phyloP scores from a whole-genome alignment of 345 rosid genomes.

The Citrus trifoliata region DNA sequence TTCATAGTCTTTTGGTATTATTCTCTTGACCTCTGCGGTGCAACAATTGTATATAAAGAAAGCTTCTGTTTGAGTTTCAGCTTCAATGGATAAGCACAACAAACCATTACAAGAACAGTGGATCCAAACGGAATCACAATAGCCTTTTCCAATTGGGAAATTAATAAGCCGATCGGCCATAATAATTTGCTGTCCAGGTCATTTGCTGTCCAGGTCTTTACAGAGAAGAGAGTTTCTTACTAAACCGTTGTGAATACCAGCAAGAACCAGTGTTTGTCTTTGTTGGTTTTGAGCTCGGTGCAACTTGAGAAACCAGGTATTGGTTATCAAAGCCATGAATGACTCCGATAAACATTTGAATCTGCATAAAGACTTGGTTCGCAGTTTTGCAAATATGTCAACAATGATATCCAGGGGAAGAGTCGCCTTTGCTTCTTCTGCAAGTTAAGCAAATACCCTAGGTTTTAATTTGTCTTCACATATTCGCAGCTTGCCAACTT shows the following conservation, averaged over 20 bases:
- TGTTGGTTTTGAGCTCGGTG: neutral
- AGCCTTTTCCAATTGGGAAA: neutral
- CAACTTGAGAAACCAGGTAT: neutral
- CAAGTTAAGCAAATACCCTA: too few relatives aligned
- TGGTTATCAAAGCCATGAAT: neutral
- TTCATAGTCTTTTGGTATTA: neutral
- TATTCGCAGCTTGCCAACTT: too few relatives aligned
- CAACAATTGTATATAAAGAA: neutral
- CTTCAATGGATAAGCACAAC: neutral
- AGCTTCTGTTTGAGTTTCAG: too few relatives aligned
- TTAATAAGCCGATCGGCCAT: neutral
- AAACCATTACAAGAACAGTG: neutral
- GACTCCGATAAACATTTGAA: neutral
- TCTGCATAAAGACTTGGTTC: neutral
- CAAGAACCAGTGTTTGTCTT: too few relatives aligned
- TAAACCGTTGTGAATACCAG: too few relatives aligned
- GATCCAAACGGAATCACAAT: neutral
- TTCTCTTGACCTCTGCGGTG: neutral
- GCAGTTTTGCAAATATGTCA: neutral
- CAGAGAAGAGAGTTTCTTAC: too few relatives aligned
- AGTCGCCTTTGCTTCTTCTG: too few relatives aligned
- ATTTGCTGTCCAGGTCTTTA: too few relatives aligned
- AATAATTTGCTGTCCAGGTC: too few relatives aligned
- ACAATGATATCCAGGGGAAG: neutral
- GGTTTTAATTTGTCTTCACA: too few relatives aligned